These are phyloP conservation scores for Parathielavia appendiculata DNA, from an alignment of 495 filamentous ascomycete genomes.

Conservation along the genomic window DNA sequence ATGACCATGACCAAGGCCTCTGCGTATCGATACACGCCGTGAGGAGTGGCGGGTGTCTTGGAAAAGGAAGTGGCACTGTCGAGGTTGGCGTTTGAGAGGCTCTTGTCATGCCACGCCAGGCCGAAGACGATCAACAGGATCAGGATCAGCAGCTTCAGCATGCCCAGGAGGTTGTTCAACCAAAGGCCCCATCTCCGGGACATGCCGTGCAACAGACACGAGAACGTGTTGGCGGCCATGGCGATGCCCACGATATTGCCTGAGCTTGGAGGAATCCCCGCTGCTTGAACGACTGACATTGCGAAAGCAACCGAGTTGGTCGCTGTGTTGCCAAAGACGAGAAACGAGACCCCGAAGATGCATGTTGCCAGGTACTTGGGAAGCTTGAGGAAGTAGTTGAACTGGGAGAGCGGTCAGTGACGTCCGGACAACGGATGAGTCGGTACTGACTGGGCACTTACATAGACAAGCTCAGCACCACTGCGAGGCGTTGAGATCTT, in stretches of 20 bases:
- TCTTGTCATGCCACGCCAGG: conserved; percentile 7
- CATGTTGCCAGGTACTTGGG: conserved; percentile 22
- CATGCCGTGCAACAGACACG: conserved; percentile 47
- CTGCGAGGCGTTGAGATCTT: conserved; percentile 21
- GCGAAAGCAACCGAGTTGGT: conserved; percentile 23
- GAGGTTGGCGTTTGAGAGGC: conserved; percentile 17
- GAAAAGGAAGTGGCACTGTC: conserved; percentile 5
- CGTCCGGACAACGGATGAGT: neutral
- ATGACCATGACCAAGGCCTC: conserved; percentile 40
- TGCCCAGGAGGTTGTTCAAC: conserved; percentile 23
- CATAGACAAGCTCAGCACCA: conserved; percentile 23
- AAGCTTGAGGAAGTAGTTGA: conserved; percentile 22
- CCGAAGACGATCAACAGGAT: conserved; percentile 29
- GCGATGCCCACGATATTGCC: conserved; percentile 18
- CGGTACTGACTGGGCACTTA: neutral
- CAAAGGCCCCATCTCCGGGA: conserved; percentile 24
- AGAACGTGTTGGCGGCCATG: conserved; percentile 34
- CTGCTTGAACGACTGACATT: conserved; percentile 13
- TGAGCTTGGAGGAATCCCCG: neutral
- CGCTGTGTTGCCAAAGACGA: conserved; percentile 22
- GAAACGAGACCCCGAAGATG: conserved; percentile 22
- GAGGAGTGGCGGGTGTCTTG: conserved; percentile 11
- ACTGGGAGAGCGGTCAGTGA: conserved; percentile 10
- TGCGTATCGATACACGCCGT: conserved; percentile 17
- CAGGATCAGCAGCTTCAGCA: conserved; percentile 31